phyloP scores from a whole-genome alignment of 1,284 basidiomycete species.

The Boletus holoroseus region DNA sequence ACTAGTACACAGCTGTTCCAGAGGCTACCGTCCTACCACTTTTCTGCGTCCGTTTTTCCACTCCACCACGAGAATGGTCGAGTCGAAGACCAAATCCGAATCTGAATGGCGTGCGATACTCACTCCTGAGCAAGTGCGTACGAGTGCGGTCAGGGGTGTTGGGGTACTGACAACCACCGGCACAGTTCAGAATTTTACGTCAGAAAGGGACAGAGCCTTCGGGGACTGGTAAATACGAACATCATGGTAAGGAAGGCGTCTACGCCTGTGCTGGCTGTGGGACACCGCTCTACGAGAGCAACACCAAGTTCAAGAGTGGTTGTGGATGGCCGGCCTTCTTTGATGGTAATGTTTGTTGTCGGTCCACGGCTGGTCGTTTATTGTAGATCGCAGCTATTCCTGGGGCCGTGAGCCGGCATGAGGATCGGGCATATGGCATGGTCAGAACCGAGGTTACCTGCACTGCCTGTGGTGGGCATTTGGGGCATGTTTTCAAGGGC shows the following conservation, averaged over 20 bases:
- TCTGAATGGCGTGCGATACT: conserved; percentile 85
- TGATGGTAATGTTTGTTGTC: conserved; percentile 51
- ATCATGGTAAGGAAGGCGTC: conserved; percentile 58
- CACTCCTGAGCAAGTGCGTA: conserved; percentile 70
- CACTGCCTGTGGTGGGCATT: conserved; percentile 81
- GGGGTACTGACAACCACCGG: background rate
- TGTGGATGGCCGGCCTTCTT: conserved; percentile 99
- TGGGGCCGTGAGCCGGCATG: conserved; percentile 76
- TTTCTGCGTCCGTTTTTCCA: conserved; percentile 7
- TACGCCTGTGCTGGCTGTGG: conserved; percentile 72
- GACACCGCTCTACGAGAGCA: conserved; percentile 77
- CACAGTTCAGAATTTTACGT: conserved; percentile 79
- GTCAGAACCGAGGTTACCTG: conserved; percentile 74
- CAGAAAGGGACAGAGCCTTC: conserved; percentile 83
- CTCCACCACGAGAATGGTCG: conserved; percentile 17
- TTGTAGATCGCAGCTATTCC: conserved; percentile 62
- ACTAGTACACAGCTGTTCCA: background rate
- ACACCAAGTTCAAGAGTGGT: conserved; percentile 88
- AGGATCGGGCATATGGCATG: conserved; percentile 55
- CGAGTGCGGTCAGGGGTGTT: background rate
- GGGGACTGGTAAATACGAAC: conserved; percentile 75
- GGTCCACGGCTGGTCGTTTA: conserved; percentile 8
- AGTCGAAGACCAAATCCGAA: conserved; percentile 53
- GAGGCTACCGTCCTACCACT: background rate
- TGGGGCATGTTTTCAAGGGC: conserved; percentile 92